Percentiles rank a stretch among this genome's conserved stretches.
These are phyloP conservation scores for Trichocladium antarcticum DNA, from an alignment of 495 filamentous ascomycete species.

Conservation along the genomic window DNA sequence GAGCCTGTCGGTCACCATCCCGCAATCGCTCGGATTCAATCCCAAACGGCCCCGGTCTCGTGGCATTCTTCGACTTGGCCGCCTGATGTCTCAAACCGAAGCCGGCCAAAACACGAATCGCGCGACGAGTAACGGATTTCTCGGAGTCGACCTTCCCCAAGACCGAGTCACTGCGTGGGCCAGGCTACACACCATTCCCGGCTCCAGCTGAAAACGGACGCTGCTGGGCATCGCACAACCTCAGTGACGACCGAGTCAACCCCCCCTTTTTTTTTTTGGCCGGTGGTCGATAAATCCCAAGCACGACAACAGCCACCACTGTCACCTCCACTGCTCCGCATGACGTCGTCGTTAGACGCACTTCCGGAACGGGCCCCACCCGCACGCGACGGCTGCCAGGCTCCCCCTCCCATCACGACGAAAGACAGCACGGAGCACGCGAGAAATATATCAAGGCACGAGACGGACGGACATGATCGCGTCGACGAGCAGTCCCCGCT, in stretches of 20 bases:
- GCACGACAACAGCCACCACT: conserved; percentile 1
- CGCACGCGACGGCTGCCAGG: conserved; percentile 15
- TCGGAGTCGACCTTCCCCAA: not conserved
- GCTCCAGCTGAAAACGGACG: not conserved
- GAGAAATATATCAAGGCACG: conserved; percentile 2
- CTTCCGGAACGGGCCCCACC: conserved; percentile 21
- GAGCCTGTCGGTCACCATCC: conserved; percentile 2
- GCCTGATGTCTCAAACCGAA: conserved; percentile 10
- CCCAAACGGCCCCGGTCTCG: conserved; percentile 19
- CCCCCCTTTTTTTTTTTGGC: not conserved
- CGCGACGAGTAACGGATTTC: not conserved
- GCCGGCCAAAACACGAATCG: not conserved
- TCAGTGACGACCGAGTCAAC: too few species aligned
- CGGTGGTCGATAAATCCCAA: conserved; percentile 4
- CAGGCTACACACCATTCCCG: not conserved
- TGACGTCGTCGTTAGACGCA: conserved; percentile 30
- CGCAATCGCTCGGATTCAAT: conserved; percentile 8
- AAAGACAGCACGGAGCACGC: conserved; percentile 8
- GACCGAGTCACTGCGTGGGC: not conserved
- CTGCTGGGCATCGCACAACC: too few species aligned
- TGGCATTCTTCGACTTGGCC: conserved; percentile 24
- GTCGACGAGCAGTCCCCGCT: conserved; percentile 51
- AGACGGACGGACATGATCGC: conserved; percentile 12
- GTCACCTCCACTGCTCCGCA: conserved; percentile 18
- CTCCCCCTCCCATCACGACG: conserved; percentile 2